Evolutionary conservation across 177 flowering plant species (phyloP).

Genomic region (Vitis hybrid): DNA sequence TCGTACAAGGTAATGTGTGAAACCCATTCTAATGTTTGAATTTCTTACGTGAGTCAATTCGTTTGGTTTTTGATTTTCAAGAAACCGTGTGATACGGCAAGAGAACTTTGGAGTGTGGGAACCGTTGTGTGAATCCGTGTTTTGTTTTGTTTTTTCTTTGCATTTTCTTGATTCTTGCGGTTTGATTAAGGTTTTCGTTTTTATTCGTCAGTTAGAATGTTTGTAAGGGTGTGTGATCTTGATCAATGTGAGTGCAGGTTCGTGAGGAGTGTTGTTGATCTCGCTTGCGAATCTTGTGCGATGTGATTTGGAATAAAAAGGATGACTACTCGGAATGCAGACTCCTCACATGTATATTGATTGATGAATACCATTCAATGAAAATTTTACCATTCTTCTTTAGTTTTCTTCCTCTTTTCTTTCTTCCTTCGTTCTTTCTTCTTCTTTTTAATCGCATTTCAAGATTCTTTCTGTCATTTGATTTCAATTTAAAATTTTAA

Average conservation of each 20-base stretch:
- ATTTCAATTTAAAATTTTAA: background rate
- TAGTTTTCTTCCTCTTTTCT: background rate
- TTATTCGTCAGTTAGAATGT: background rate
- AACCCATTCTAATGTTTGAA: too few relatives aligned
- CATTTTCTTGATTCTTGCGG: background rate
- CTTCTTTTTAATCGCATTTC: background rate
- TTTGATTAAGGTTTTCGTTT: background rate
- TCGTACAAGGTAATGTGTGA: too few relatives aligned
- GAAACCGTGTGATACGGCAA: background rate
- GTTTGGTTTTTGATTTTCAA: background rate
- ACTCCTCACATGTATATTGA: constrained; percentile 23
- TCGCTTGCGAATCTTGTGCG: background rate
- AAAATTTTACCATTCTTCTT: too few relatives aligned
- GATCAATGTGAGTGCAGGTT: constrained; percentile 8
- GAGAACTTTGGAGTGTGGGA: background rate
- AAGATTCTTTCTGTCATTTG: background rate
- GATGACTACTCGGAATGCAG: constrained; percentile 26
- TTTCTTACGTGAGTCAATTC: background rate
- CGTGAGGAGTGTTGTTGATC: background rate
- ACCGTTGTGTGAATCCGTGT: background rate
- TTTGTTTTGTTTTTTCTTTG: background rate
- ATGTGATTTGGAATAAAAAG: constrained; percentile 7
- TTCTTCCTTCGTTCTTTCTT: background rate
- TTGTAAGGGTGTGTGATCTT: constrained; percentile 2
- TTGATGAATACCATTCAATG: background rate